Base-by-base conservation (phyloP, 2,329 filamentous ascomycete genomes). In the Trichophyton rubrum region DNA sequence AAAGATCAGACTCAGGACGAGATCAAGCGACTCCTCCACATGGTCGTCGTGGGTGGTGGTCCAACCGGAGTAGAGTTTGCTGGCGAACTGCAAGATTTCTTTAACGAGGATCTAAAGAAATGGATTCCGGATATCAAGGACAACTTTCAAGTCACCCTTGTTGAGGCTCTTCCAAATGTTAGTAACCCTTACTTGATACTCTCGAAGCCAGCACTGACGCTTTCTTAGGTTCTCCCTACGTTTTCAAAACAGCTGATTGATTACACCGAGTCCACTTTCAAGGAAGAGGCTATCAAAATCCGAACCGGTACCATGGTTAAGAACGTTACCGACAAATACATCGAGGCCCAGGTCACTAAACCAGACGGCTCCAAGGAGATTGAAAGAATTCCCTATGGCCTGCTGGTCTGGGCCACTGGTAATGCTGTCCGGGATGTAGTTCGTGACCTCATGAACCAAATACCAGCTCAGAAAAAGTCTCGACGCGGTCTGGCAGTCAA, bases 221-320 rank as follows among this genome's bases (percentile, higher is more conserved):
- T 49, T 49, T 4, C 59, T 49, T 4, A 58, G 75, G 78, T 96
- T 59, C 83, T 99, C 66, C 93, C 93, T 69, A 95, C 91, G 82
- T 99, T 99, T 82, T 96, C 90, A 74, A 97, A 97, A 83, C 90
- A 96, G 77, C 82, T 99, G 71, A 97, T 99, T 72, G 93, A 99
- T 71, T 99, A 99, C 82, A 99, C 93, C 68, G 93, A 99, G 79
- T 92, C 91, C 77, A 96, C 92, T 55, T 95, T 99, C 80, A 93
- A 95, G 78, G 93, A 99, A 80, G 93, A 99, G 78, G 91, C 90
- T 72, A 99, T 99, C 72, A 86, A 89, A 68, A 96, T 99, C 78
- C 88, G 89, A 76, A 95, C 93, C 69, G 97, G 97, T 84, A 97
- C 93, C 66, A 95, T 96, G 86, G 93, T 99, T 74, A 97, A 97